A percentile compares a stretch with the other conserved stretches of the same genome.
Conservation (phyloP, 345 rosid species). For the Iberis pinnata region DNA sequence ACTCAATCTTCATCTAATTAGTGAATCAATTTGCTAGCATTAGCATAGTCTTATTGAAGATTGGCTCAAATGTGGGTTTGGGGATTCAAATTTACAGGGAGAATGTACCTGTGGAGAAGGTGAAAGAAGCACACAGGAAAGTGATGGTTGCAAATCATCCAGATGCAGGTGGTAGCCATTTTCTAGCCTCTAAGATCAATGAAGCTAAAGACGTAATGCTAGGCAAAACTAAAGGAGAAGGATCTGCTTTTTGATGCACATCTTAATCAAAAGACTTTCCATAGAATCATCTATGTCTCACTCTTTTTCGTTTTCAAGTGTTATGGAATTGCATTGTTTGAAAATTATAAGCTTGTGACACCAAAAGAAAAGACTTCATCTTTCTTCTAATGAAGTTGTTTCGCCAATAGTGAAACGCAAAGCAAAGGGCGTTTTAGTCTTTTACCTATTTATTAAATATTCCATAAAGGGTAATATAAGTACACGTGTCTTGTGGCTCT, state of each 20-base stretch:
- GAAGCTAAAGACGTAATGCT: constrained; percentile 86
- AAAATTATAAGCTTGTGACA: constrained; percentile 3
- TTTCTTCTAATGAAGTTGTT: too few relatives aligned
- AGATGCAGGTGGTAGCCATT: constrained; percentile 91
- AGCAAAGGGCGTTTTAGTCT: not conserved
- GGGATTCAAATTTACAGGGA: constrained; percentile 41
- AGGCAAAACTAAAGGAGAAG: constrained; percentile 57
- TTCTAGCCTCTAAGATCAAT: constrained; percentile 81
- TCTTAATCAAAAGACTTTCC: not conserved
- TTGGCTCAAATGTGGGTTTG: not conserved
- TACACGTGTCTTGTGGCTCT: constrained; percentile 27
- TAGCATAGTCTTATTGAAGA: not conserved
- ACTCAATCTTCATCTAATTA: not conserved
- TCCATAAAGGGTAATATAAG: not conserved
- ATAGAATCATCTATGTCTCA: not conserved
- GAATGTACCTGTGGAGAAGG: constrained; percentile 53
- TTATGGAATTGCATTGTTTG: constrained; percentile 12
- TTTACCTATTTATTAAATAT: not conserved
- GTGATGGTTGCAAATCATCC: constrained; percentile 95
- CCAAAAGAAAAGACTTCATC: not conserved
- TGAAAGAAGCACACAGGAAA: constrained; percentile 81
- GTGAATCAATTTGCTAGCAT: constrained; percentile 7
- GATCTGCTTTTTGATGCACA: constrained; percentile 53
- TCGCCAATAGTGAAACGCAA: not conserved
- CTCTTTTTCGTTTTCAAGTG: not conserved